These are phyloP conservation scores for Xylaria palmicola DNA, from an alignment of 495 filamentous ascomycete species.

Conservation along the genomic window DNA sequence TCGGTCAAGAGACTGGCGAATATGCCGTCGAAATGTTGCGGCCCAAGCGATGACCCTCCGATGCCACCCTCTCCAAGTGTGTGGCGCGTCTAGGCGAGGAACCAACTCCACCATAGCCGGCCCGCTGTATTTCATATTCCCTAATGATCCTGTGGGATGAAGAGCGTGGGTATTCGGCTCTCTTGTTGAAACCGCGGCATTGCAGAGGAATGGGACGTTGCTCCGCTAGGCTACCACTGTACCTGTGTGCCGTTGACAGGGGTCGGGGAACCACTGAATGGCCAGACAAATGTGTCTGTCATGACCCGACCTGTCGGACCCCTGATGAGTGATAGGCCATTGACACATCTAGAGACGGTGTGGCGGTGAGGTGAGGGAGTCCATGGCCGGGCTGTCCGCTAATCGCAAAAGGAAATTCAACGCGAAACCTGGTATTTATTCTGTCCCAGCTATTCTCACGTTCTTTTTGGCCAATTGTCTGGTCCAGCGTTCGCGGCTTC, in stretches of 20 bases:
- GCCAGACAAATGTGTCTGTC: slow-evolving; percentile 4
- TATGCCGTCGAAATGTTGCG: slow-evolving; percentile 5
- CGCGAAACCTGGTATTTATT: slow-evolving; percentile 4
- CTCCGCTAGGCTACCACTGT: background rate
- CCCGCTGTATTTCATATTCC: slow-evolving; percentile 8
- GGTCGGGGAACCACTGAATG: background rate
- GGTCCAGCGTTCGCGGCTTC: background rate
- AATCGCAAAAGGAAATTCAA: slow-evolving; percentile 14
- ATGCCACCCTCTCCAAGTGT: slow-evolving; percentile 25
- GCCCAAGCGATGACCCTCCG: slow-evolving; percentile 13
- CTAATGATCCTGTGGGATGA: slow-evolving; percentile 6
- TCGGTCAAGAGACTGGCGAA: slow-evolving; percentile 13
- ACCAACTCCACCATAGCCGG: slow-evolving; percentile 26
- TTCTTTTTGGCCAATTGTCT: background rate
- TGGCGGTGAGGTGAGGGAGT: slow-evolving; percentile 16
- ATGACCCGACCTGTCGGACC: slow-evolving; percentile 13
- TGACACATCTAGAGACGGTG: slow-evolving; percentile 3
- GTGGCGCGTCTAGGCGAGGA: slow-evolving; percentile 27
- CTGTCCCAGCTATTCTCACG: background rate
- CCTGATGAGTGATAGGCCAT: slow-evolving; percentile 10
- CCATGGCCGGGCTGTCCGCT: slow-evolving; percentile 14
- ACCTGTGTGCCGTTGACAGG: slow-evolving; percentile 8
- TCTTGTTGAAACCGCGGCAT: background rate
- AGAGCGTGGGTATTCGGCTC: background rate
- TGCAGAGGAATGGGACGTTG: background rate